Conservation (phyloP, 257 asterid genomes). For the Salvia splendens region DNA sequence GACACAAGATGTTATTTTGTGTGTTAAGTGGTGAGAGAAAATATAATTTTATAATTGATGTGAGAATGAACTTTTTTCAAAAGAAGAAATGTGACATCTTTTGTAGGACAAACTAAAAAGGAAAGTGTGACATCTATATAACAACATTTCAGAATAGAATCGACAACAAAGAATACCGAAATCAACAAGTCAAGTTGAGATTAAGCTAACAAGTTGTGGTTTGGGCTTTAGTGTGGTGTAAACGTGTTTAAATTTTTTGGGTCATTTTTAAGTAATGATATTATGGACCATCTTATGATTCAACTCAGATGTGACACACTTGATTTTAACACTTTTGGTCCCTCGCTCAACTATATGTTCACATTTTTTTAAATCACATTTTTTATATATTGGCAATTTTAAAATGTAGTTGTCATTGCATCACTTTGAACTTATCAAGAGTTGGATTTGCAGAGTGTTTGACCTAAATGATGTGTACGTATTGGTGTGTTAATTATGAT, state of each 20-base stretch:
- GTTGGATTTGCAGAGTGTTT: not conserved
- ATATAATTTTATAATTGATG: no score
- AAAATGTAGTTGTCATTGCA: not conserved
- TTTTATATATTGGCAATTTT: not conserved
- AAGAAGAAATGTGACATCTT: no score
- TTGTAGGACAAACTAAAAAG: no score
- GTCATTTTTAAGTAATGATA: not conserved
- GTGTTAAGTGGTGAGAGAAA: no score
- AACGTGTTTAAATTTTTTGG: not conserved
- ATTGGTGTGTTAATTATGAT: no score
- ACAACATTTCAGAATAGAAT: no score
- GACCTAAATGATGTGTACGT: not conserved
- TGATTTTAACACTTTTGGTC: not conserved
- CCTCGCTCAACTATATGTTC: conserved; percentile 8
- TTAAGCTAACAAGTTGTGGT: not conserved
- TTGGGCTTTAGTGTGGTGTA: conserved; percentile 11
- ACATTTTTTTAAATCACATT: no score
- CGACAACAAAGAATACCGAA: no score
- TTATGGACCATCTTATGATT: not conserved
- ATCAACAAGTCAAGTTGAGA: no score
- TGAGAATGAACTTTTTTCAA: no score
- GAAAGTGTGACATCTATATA: no score
- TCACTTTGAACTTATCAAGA: not conserved
- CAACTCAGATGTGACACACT: not conserved
- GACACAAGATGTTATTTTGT: no score